A percentile compares a stretch with the other conserved stretches of the same genome.
These are phyloP conservation scores for Solanum rostratum DNA, from an alignment of 257 asterid genomes.

Conservation along the genomic window DNA sequence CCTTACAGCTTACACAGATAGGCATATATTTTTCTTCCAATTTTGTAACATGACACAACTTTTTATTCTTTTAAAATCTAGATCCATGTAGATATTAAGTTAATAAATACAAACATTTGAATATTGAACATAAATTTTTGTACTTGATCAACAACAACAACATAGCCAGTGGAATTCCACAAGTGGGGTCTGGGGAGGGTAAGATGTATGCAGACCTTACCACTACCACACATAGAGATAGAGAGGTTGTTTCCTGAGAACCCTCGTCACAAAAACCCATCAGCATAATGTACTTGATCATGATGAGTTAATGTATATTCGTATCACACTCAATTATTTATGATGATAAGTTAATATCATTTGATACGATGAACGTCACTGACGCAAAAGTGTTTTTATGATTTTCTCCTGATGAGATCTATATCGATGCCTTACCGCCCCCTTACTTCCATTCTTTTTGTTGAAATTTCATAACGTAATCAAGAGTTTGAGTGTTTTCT, in stretches of 20 bases:
- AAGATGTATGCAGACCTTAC: too few species aligned
- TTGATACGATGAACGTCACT: background rate
- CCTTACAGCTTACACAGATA: background rate
- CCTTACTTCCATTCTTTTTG: background rate
- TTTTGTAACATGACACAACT: background rate
- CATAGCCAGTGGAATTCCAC: too few species aligned
- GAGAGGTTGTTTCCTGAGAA: too few species aligned
- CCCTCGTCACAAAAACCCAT: too few species aligned
- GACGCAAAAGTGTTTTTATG: background rate
- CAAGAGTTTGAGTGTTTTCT: background rate
- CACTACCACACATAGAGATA: too few species aligned
- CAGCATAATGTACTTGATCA: too few species aligned
- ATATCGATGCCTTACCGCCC: background rate
- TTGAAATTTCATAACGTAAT: background rate
- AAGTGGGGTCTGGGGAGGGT: too few species aligned
- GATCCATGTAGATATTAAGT: background rate
- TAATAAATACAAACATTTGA: background rate
- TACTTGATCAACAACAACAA: too few species aligned
- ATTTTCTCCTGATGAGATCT: background rate
- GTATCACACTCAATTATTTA: too few species aligned
- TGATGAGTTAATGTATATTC: too few species aligned
- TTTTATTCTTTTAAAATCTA: background rate
- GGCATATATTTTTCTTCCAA: background rate
- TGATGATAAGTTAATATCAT: background rate
- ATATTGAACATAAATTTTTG: too few species aligned